phyloP scores from a whole-genome alignment of 202 grass and related monocot genomes.

The Elaeis oleifera region DNA sequence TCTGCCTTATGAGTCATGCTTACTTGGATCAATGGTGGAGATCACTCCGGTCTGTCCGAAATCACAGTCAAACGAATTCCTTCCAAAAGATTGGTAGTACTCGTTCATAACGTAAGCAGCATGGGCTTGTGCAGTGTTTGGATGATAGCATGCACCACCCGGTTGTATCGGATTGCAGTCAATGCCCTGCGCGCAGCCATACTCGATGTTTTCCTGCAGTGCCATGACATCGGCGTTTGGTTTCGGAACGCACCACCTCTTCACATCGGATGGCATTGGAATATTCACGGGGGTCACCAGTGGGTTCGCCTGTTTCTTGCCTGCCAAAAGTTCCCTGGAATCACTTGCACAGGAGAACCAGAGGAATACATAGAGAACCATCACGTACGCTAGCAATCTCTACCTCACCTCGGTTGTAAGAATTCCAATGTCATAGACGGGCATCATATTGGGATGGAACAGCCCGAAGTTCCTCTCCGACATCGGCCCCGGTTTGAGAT shows the following conservation, averaged over 20 bases:
- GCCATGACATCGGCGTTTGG: constrained; percentile 38
- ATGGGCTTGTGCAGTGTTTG: constrained; percentile 50
- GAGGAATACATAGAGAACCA: too few species aligned
- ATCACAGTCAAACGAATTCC: constrained; percentile 50
- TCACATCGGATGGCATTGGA: background rate
- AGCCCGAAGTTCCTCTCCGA: constrained; percentile 68
- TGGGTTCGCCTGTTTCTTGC: constrained; percentile 17
- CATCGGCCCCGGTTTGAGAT: constrained; percentile 57
- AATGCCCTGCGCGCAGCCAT: constrained; percentile 50
- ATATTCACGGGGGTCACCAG: constrained; percentile 1
- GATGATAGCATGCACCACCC: constrained; percentile 49
- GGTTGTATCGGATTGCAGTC: constrained; percentile 56
- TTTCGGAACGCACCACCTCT: constrained; percentile 64
- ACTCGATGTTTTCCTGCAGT: constrained; percentile 76
- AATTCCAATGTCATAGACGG: constrained; percentile 70
- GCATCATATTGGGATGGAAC: constrained; percentile 54
- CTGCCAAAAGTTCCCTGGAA: constrained; percentile 14
- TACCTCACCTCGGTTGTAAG: constrained; percentile 18
- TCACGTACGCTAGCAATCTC: too few species aligned
- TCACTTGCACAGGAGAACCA: too few species aligned
- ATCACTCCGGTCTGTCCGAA: constrained; percentile 51
- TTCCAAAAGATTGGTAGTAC: constrained; percentile 53
- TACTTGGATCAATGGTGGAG: constrained; percentile 59
- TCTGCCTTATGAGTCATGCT: background rate
- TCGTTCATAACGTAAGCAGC: constrained; percentile 81